These are phyloP conservation scores for Glonium stellatum DNA, from an alignment of 495 filamentous ascomycete genomes.

Conservation along the genomic window DNA sequence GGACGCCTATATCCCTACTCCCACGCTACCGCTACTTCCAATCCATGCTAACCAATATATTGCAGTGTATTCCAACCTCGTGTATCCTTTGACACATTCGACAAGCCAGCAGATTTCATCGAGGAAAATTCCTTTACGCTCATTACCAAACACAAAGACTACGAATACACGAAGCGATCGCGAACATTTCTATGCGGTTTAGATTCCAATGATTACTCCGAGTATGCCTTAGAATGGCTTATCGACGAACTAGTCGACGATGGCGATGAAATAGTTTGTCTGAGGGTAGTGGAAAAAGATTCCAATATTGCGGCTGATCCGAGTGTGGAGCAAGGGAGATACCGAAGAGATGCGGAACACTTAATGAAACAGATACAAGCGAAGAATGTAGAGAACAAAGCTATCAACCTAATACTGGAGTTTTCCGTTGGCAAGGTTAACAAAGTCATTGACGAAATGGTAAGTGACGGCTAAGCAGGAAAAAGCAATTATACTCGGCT, in stretches of 20 bases:
- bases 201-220: constrained; percentile 92
- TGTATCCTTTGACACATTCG: constrained; percentile 93
- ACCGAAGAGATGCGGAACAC: constrained; percentile 72
- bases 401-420: constrained; percentile 83
- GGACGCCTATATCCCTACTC: constrained; percentile 12
- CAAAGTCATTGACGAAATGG: constrained; percentile 87
- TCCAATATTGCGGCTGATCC: constrained; percentile 61
- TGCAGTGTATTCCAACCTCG: constrained; percentile 46
- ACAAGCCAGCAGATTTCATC: constrained; percentile 64
- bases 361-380: constrained; percentile 54
- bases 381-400: constrained; percentile 75
- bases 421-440: constrained; percentile 89
- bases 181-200: constrained; percentile 91
- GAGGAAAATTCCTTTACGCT: constrained; percentile 55
- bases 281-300: constrained; percentile 84
- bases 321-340: constrained; percentile 62
- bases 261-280: constrained; percentile 91
- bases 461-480: constrained; percentile 41
- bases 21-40: constrained; percentile 8
- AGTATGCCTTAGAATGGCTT: constrained; percentile 90
- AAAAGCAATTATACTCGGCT: constrained; percentile 1
- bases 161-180: constrained; percentile 73
- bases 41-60: constrained; percentile 21
- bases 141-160: constrained; percentile 82
- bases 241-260: constrained; percentile 93